phyloP scores from a whole-genome alignment of 208 protist species.

The Acanthamoeba royreba region DNA sequence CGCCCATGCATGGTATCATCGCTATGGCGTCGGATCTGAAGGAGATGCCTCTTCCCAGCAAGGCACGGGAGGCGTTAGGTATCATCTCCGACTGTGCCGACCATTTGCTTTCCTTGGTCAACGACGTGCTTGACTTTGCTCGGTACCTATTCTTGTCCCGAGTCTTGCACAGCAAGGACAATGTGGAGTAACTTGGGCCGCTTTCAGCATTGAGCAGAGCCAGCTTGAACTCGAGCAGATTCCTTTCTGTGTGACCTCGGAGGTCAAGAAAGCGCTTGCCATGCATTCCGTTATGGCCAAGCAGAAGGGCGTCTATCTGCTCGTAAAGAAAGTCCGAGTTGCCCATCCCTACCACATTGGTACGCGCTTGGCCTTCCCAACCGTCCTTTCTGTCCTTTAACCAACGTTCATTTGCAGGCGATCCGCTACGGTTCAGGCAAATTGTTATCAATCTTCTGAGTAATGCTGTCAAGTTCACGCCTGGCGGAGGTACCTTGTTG shows the following conservation, averaged over 20 bases:
- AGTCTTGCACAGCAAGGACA: too few relatives aligned
- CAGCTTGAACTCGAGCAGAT: not conserved
- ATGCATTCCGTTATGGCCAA: not conserved
- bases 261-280: not conserved
- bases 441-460: not conserved
- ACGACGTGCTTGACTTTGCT: constrained; percentile 4
- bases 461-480: not conserved
- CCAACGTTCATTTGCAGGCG: too few relatives aligned
- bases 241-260: not conserved
- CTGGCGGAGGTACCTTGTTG: not conserved
- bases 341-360: not conserved
- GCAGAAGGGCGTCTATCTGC: not conserved
- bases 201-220: not conserved
- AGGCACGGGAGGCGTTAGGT: not conserved
- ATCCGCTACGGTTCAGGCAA: not conserved
- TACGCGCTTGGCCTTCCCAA: not conserved
- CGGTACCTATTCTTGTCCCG: too few relatives aligned
- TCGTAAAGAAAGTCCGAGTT: not conserved
- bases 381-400: too few relatives aligned
- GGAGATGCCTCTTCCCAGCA: not conserved
- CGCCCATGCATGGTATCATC: constrained; percentile 15
- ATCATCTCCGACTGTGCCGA: constrained; percentile 14
- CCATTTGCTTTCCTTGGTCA: not conserved
- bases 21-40: not conserved
- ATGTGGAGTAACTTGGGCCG: too few relatives aligned